These are phyloP conservation scores for Wickerhamiella lipophila DNA, from an alignment of 805 yeast species.

Conservation along the genomic window DNA sequence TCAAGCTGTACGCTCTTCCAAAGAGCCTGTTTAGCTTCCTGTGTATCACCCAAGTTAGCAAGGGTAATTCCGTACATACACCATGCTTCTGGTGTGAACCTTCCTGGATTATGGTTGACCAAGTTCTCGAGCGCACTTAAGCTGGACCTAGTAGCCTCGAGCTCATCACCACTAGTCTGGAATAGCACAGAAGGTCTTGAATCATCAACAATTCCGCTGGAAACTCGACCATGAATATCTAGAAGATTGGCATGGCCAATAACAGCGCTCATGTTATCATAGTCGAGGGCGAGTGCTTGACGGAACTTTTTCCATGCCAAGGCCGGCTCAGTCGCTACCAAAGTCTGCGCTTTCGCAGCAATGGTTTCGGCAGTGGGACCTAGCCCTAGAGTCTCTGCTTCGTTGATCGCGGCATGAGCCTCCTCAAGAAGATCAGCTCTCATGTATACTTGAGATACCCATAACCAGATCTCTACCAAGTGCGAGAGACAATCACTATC, in stretches of 20 bases:
- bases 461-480: constrained; percentile 46
- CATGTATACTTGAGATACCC: constrained; percentile 54
- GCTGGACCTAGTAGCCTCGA: constrained; percentile 11
- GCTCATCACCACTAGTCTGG: constrained; percentile 5
- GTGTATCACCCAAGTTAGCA: constrained; percentile 43
- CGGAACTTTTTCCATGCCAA: constrained; percentile 15
- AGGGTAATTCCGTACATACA: constrained; percentile 52
- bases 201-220: not conserved
- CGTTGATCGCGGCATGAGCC: constrained; percentile 58
- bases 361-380: constrained; percentile 36
- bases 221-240: not conserved
- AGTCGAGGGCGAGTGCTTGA: constrained; percentile 17
- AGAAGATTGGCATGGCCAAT: constrained; percentile 17
- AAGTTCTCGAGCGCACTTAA: constrained; percentile 16
- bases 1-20: constrained; percentile 51
- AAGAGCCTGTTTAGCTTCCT: constrained; percentile 37
- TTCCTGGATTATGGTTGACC: constrained; percentile 29
- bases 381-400: constrained; percentile 41
- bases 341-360: constrained; percentile 10
- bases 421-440: constrained; percentile 44
- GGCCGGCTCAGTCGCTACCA: constrained; percentile 11
- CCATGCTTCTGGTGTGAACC: constrained; percentile 50
- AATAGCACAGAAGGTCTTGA: constrained; percentile 4
- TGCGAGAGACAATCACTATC: not conserved
- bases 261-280: constrained; percentile 16